Evolutionary conservation across 176 grass and related monocot species (phyloP).

Genomic region (Eragrostis nindensis): DNA sequence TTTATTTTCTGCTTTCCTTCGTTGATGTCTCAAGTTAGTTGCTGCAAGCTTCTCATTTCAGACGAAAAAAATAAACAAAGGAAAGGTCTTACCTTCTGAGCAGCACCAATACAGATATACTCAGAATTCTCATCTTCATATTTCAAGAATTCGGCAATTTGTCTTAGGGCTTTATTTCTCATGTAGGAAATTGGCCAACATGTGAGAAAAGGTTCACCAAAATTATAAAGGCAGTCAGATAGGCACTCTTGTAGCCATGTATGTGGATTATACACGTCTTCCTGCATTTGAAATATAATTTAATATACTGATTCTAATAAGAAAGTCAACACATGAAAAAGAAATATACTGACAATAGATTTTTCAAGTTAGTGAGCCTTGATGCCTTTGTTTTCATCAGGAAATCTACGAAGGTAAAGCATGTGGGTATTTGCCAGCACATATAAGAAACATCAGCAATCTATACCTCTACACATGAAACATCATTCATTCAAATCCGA

Average conservation of each 20-base stretch:
- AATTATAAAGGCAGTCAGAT: conserved; percentile 58
- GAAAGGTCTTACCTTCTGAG: conserved; percentile 57
- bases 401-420: conserved; percentile 15
- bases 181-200: conserved; percentile 60
- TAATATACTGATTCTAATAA: neutral
- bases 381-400: conserved; percentile 10
- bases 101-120: conserved; percentile 65
- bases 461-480: neutral
- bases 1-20: neutral
- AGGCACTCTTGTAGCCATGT: conserved; percentile 63
- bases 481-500: conserved; percentile 3
- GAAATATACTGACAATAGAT: conserved; percentile 18
- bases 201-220: conserved; percentile 67
- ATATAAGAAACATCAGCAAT: conserved; percentile 15
- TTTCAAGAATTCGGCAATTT: conserved; percentile 60
- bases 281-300: conserved; percentile 47
- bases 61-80: neutral
- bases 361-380: conserved; percentile 10
- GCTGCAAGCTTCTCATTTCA: neutral
- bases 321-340: conserved; percentile 26
- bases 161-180: conserved; percentile 63
- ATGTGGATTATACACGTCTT: conserved; percentile 63
- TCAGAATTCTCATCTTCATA: conserved; percentile 81
- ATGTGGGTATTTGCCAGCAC: conserved; percentile 8
- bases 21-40: neutral